Conservation (phyloP, 306 rosid species). For the Oemleria cerasiformis region DNA sequence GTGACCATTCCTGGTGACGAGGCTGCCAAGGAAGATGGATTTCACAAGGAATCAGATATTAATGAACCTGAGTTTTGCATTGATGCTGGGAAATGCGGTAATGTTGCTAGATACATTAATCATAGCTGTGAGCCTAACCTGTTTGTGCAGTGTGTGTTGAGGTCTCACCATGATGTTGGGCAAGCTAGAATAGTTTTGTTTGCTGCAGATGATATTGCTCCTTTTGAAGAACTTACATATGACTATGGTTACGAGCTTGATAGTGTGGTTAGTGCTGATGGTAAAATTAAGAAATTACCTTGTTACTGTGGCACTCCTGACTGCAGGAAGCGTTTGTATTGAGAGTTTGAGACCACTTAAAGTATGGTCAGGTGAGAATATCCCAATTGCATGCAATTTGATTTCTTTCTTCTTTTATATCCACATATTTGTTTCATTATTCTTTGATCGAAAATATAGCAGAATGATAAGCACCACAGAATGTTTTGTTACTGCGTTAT, state of each 20-base stretch:
- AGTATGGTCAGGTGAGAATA: too few relatives aligned
- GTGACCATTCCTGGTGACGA: constrained; percentile 18
- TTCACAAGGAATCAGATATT: constrained; percentile 8
- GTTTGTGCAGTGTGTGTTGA: constrained; percentile 37
- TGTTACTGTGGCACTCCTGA: constrained; percentile 32
- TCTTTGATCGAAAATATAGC: too few relatives aligned
- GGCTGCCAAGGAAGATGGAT: neutral
- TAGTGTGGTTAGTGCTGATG: constrained; percentile 33
- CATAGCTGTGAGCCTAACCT: constrained; percentile 40
- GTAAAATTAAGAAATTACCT: constrained; percentile 23
- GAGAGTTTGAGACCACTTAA: neutral
- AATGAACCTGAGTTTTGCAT: constrained; percentile 26
- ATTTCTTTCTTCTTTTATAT: too few relatives aligned
- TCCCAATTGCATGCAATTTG: too few relatives aligned
- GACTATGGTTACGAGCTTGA: constrained; percentile 37
- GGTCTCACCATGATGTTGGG: constrained; percentile 25
- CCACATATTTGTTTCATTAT: too few relatives aligned
- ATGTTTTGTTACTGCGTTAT: too few relatives aligned
- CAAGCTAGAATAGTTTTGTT: constrained; percentile 32
- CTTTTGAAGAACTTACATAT: constrained; percentile 37
- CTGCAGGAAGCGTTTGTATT: constrained; percentile 38
- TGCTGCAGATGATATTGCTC: constrained; percentile 33
- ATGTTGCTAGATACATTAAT: constrained; percentile 33
- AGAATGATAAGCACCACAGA: too few relatives aligned
- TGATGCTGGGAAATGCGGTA: constrained; percentile 26